Evolutionary conservation across 2,329 filamentous ascomycete genomes (phyloP).

Genomic region (Diaporthe australafricana): DNA sequence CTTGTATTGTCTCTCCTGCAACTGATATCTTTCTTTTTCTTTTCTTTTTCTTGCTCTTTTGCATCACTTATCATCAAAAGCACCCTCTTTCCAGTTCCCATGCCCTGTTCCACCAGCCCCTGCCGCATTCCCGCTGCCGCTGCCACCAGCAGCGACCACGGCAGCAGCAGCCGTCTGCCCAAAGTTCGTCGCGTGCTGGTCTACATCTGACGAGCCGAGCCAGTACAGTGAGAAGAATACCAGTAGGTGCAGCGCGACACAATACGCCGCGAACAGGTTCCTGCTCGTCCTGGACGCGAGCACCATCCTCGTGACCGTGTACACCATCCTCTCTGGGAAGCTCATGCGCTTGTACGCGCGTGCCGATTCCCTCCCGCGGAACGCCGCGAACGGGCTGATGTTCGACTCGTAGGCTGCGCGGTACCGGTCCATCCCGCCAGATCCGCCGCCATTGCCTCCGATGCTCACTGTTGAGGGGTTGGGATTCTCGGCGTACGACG

Average conservation of each 20-base stretch:
- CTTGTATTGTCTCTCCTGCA: background rate
- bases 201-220: constrained; percentile 77
- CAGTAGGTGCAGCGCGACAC: constrained; percentile 86
- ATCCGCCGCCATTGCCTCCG: constrained; percentile 68
- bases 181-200: constrained; percentile 69
- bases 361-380: constrained; percentile 91
- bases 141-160: constrained; percentile 54
- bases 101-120: constrained; percentile 45
- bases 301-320: constrained; percentile 90
- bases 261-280: constrained; percentile 94
- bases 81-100: constrained; percentile 70
- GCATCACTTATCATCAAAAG: constrained; percentile 54
- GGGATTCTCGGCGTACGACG: constrained; percentile 73
- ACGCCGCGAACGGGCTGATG: constrained; percentile 94
- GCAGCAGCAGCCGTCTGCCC: constrained; percentile 60
- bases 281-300: constrained; percentile 89
- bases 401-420: constrained; percentile 93
- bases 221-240: constrained; percentile 90
- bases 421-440: constrained; percentile 77
- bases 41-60: too few relatives aligned
- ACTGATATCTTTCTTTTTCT: background rate
- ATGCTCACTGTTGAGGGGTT: constrained; percentile 79
- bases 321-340: constrained; percentile 88
- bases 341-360: constrained; percentile 94
- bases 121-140: constrained; percentile 49